These are phyloP conservation scores for Trichoderma semiorbis DNA, from an alignment of 2,329 filamentous ascomycete genomes.

Conservation along the genomic window DNA sequence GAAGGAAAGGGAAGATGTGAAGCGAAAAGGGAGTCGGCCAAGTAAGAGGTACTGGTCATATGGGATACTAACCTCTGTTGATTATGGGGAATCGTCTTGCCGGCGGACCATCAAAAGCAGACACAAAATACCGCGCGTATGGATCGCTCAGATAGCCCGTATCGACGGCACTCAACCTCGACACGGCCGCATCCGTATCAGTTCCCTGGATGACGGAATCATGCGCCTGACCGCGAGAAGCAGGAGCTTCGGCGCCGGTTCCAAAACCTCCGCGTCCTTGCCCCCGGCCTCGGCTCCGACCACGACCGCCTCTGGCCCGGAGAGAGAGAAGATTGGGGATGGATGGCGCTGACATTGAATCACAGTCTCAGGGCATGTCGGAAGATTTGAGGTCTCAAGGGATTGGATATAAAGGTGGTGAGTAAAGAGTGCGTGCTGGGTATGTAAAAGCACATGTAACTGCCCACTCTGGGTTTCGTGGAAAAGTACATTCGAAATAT, in stretches of 20 bases:
- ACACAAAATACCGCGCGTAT: slow-evolving; percentile 70
- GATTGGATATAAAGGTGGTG: not conserved
- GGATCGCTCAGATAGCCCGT: slow-evolving; percentile 80
- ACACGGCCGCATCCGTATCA: slow-evolving; percentile 86
- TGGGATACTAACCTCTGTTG: slow-evolving; percentile 67
- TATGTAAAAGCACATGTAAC: not conserved
- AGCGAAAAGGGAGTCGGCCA: not conserved
- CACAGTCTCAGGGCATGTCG: not conserved
- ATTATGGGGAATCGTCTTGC: slow-evolving; percentile 81
- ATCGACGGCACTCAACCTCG: slow-evolving; percentile 81
- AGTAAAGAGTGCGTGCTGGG: not conserved
- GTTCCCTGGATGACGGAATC: slow-evolving; percentile 83
- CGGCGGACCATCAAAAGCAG: slow-evolving; percentile 41
- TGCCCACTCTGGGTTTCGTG: not conserved
- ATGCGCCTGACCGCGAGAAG: slow-evolving; percentile 41
- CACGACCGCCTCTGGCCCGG: slow-evolving; percentile 41
- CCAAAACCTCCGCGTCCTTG: slow-evolving; percentile 33
- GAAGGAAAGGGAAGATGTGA: not conserved
- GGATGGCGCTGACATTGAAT: slow-evolving; percentile 62
- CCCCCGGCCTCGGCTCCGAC: slow-evolving; percentile 37
- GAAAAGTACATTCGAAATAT: not conserved
- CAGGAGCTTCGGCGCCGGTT: slow-evolving; percentile 32
- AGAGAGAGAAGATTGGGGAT: slow-evolving; percentile 75
- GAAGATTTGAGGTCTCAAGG: not conserved
- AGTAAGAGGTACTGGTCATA: not conserved